phyloP scores from a whole-genome alignment of 129 eudicot genomes.

The Apium graveolens region DNA sequence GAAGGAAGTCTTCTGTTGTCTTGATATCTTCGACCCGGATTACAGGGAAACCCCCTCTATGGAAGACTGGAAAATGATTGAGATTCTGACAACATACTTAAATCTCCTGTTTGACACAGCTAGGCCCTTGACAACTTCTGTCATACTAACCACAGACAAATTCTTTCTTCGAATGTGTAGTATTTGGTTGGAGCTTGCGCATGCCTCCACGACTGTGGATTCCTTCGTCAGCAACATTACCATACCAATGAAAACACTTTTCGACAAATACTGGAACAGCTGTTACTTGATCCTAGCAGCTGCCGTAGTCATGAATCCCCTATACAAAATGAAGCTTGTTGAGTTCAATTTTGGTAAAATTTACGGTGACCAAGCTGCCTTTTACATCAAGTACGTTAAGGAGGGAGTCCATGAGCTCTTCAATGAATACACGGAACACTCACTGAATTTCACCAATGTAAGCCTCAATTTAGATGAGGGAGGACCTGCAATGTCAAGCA shows the following conservation, averaged over 20 bases:
- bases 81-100: slow-evolving; percentile 44
- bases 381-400: slow-evolving; percentile 48
- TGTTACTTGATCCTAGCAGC: slow-evolving; percentile 59
- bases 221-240: slow-evolving; percentile 36
- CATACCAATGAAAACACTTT: slow-evolving; percentile 55
- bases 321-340: slow-evolving; percentile 85
- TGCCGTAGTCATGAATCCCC: slow-evolving; percentile 95
- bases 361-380: slow-evolving; percentile 58
- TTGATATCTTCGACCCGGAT: slow-evolving; percentile 63
- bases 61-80: slow-evolving; percentile 73
- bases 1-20: slow-evolving; percentile 81
- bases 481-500: slow-evolving; percentile 15
- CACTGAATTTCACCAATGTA: slow-evolving; percentile 35
- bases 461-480: slow-evolving; percentile 36
- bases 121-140: slow-evolving; percentile 36
- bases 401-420: slow-evolving; percentile 90
- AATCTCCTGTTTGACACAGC: slow-evolving; percentile 65
- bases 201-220: slow-evolving; percentile 59
- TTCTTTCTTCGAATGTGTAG: slow-evolving; percentile 90
- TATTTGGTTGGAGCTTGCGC: slow-evolving; percentile 74
- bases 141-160: slow-evolving; percentile 53
- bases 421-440: slow-evolving; percentile 48
- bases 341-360: slow-evolving; percentile 80
- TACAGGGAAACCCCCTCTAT: slow-evolving; percentile 54
- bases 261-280: slow-evolving; percentile 69